Evolutionary conservation across 2,329 filamentous ascomycete genomes (phyloP).

Genomic region (Colletotrichum simmondsii): DNA sequence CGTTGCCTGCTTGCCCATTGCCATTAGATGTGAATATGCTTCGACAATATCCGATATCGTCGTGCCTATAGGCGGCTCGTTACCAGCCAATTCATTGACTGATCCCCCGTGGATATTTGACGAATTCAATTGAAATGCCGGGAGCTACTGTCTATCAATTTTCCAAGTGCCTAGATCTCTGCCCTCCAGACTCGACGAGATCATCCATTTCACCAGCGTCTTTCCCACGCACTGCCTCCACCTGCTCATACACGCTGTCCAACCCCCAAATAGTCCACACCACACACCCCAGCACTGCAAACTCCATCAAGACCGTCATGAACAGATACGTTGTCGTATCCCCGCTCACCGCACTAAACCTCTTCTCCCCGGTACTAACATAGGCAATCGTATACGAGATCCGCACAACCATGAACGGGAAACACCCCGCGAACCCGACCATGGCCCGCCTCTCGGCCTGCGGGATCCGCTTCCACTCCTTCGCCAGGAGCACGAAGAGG

Average conservation of each 20-base stretch:
- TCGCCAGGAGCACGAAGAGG: conserved; percentile 25
- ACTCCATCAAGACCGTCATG: conserved; percentile 33
- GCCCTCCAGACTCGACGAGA: not conserved
- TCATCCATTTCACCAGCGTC: not conserved
- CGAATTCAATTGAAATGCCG: not conserved
- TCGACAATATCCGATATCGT: not conserved
- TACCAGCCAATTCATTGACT: not conserved
- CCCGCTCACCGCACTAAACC: conserved; percentile 33
- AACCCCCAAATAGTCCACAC: conserved; percentile 26
- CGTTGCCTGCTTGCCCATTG: not conserved
- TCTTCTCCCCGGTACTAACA: conserved; percentile 31
- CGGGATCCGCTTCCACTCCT: conserved; percentile 14
- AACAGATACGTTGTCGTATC: conserved; percentile 29
- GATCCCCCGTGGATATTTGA: not conserved
- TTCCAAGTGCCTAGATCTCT: not conserved
- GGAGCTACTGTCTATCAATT: not conserved
- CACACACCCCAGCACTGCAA: conserved; percentile 11
- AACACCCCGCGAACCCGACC: conserved; percentile 22
- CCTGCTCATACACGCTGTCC: not conserved
- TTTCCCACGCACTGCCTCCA: not conserved
- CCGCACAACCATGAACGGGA: conserved; percentile 33
- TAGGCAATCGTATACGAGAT: conserved; percentile 35
- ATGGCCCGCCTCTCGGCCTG: conserved; percentile 22
- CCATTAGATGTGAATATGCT: not conserved
- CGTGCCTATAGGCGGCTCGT: not conserved